A percentile compares a stretch with the other conserved stretches of the same genome.
Evolutionary conservation across 1,284 basidiomycete genomes (phyloP).

Genomic region (Rhodotorula sp.): DNA sequence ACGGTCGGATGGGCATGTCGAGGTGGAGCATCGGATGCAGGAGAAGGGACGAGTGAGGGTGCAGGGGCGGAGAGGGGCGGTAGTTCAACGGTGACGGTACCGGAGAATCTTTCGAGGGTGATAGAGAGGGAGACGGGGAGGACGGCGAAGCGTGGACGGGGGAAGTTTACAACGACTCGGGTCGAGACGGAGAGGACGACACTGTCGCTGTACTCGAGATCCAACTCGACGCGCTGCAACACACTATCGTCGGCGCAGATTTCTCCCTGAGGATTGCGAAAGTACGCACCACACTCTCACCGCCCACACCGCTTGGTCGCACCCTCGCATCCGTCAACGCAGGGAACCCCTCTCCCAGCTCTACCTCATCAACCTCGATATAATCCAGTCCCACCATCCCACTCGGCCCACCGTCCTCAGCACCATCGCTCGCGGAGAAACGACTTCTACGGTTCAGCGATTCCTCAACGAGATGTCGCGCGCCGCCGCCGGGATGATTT

Average conservation of each 20-base stretch:
- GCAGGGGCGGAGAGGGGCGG: not conserved
- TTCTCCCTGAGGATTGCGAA: too few relatives aligned
- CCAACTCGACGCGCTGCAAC: slow-evolving; percentile 55
- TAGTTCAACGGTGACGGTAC: slow-evolving; percentile 50
- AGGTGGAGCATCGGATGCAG: slow-evolving; percentile 24
- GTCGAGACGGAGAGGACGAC: slow-evolving; percentile 57
- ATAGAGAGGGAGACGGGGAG: slow-evolving; percentile 57
- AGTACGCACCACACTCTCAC: slow-evolving; percentile 52
- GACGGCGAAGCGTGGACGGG: slow-evolving; percentile 57
- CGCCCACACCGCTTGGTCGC: slow-evolving; percentile 55
- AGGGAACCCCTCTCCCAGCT: slow-evolving; percentile 56
- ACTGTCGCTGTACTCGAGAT: slow-evolving; percentile 57
- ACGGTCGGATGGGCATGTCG: slow-evolving; percentile 46
- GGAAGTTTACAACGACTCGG: slow-evolving; percentile 58
- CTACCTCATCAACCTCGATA: slow-evolving; percentile 55
- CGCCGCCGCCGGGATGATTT: slow-evolving; percentile 31
- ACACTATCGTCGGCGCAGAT: not conserved
- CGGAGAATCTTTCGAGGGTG: slow-evolving; percentile 56
- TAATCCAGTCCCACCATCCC: slow-evolving; percentile 37
- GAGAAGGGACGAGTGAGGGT: not conserved
- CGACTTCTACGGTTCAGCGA: slow-evolving; percentile 35
- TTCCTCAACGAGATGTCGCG: slow-evolving; percentile 40
- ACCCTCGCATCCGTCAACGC: slow-evolving; percentile 52
- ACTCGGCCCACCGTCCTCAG: slow-evolving; percentile 24
- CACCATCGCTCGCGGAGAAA: not conserved